Evolutionary conservation across 2,329 filamentous ascomycete genomes (phyloP).

Genomic region (Ophiostoma piceae): DNA sequence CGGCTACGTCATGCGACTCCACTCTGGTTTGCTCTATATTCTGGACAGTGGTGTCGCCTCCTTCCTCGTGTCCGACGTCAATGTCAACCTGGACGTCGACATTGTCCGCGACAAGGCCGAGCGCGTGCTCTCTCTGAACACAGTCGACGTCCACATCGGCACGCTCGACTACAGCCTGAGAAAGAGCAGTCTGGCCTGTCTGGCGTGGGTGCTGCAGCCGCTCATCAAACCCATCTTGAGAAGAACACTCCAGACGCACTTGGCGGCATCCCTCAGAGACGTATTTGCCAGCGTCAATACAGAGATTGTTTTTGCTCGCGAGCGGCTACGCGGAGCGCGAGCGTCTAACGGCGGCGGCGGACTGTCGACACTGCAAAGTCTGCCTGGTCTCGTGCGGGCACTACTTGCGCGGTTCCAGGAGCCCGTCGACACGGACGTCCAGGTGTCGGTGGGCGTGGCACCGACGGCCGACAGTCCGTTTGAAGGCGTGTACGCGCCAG

Average conservation of each 20-base stretch:
- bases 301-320: slow-evolving; percentile 79
- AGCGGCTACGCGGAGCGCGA: slow-evolving; percentile 77
- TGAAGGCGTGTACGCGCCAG: slow-evolving; percentile 78
- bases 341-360: slow-evolving; percentile 61
- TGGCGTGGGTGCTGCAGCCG: slow-evolving; percentile 80
- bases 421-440: slow-evolving; percentile 32
- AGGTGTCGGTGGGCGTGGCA: background rate
- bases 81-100: slow-evolving; percentile 79
- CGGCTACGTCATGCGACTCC: slow-evolving; percentile 81
- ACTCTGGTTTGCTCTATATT: slow-evolving; percentile 68
- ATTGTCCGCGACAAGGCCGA: slow-evolving; percentile 73
- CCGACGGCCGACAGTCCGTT: slow-evolving; percentile 48
- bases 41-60: slow-evolving; percentile 80
- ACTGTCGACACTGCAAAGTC: slow-evolving; percentile 15
- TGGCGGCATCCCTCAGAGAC: slow-evolving; percentile 66
- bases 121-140: slow-evolving; percentile 70
- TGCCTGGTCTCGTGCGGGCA: slow-evolving; percentile 77
- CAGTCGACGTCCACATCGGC: slow-evolving; percentile 76
- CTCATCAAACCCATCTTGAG: slow-evolving; percentile 69
- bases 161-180: slow-evolving; percentile 69
- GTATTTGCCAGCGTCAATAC: slow-evolving; percentile 70
- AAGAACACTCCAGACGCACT: slow-evolving; percentile 65
- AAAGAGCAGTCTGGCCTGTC: slow-evolving; percentile 68
- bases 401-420: slow-evolving; percentile 65
- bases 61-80: slow-evolving; percentile 82